Conservation (phyloP, 2,329 filamentous ascomycete genomes). For the Bipolaris victoriae region DNA sequence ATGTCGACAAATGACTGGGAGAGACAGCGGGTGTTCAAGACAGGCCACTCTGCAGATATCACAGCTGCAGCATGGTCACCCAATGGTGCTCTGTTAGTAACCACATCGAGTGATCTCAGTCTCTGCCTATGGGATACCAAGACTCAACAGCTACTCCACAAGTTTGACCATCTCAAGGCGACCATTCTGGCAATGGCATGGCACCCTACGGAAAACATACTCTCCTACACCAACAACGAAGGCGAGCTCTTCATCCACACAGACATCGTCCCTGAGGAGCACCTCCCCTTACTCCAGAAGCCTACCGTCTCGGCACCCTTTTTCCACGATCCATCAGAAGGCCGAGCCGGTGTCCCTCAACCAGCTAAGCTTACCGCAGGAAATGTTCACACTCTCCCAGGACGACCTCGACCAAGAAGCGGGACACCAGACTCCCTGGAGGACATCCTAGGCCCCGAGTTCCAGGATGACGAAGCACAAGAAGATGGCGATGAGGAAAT, state of each 20-base stretch:
- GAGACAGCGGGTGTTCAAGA: constrained; percentile 77
- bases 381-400: constrained; percentile 59
- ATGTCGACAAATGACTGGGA: constrained; percentile 91
- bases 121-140: constrained; percentile 87
- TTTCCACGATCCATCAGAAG: constrained; percentile 77
- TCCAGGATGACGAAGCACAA: constrained; percentile 56
- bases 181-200: constrained; percentile 87
- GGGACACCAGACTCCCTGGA: constrained; percentile 79
- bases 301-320: constrained; percentile 78
- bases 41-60: constrained; percentile 82
- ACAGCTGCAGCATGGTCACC: constrained; percentile 92
- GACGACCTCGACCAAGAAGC: constrained; percentile 57
- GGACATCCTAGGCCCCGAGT: constrained; percentile 72
- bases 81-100: constrained; percentile 85
- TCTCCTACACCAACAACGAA: constrained; percentile 90
- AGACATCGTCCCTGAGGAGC: constrained; percentile 63
- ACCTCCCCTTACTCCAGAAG: constrained; percentile 57
- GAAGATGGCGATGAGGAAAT: constrained; percentile 52
- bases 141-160: constrained; percentile 79
- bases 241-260: constrained; percentile 92
- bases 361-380: constrained; percentile 59
- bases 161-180: constrained; percentile 70
- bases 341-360: constrained; percentile 70
- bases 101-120: constrained; percentile 64
- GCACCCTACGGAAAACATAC: constrained; percentile 87